Percentiles rank a stretch among this genome's conserved stretches.
Conservation (phyloP, 2,329 filamentous ascomycete species). For the Sclerotinia sclerotiorum region DNA sequence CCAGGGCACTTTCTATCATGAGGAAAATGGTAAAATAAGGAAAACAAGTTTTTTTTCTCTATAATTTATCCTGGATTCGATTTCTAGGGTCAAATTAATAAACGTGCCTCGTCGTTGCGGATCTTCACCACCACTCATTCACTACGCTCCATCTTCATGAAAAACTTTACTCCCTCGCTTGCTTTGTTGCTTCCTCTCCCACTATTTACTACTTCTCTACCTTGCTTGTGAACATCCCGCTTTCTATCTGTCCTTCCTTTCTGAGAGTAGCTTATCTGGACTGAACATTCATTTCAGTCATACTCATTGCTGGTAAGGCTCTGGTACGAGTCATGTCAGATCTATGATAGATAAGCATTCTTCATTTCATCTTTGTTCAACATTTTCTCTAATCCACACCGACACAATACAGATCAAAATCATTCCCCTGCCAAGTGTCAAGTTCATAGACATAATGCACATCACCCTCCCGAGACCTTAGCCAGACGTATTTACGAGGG, state of each 20-base stretch:
- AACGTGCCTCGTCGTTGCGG: constrained; percentile 10
- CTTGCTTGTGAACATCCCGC: not conserved
- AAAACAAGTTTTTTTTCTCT: not conserved
- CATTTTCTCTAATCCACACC: not conserved
- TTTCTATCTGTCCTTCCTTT: not conserved
- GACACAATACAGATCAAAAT: not conserved
- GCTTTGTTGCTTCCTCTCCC: not conserved
- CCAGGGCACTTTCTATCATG: not conserved
- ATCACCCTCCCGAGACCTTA: not conserved
- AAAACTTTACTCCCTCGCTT: not conserved
- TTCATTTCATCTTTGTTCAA: not conserved
- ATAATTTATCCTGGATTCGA: not conserved
- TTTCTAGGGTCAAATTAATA: constrained; percentile 1
- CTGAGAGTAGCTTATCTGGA: not conserved
- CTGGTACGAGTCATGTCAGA: not conserved
- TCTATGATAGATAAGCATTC: not conserved
- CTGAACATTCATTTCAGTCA: not conserved
- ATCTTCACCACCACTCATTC: not conserved
- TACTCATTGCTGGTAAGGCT: not conserved
- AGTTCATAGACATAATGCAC: not conserved
- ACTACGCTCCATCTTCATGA: not conserved
- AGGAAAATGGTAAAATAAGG: not conserved
- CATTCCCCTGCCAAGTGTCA: not conserved
- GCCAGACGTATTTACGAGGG: not conserved
- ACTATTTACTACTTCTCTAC: not conserved